Evolutionary conservation across 306 rosid genomes (phyloP).

Genomic region (Vigna angularis): DNA sequence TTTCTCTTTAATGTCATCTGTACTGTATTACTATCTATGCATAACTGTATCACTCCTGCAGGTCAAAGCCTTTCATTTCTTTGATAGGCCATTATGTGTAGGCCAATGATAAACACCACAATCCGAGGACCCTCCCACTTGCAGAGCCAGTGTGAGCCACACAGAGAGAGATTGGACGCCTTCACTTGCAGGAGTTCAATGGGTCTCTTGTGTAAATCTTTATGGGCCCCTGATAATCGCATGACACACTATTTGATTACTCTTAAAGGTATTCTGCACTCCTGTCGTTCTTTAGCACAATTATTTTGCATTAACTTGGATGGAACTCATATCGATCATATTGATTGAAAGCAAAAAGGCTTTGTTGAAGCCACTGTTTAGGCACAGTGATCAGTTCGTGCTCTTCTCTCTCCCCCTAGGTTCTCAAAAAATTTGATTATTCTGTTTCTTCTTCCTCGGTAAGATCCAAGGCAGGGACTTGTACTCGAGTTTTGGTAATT

Average conservation of each 20-base stretch:
- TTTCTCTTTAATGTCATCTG: slow-evolving; percentile 37
- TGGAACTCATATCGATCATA: slow-evolving; percentile 17
- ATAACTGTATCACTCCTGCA: slow-evolving; percentile 52
- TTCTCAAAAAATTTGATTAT: slow-evolving; percentile 44
- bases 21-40: slow-evolving; percentile 47
- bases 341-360: slow-evolving; percentile 42
- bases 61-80: slow-evolving; percentile 61
- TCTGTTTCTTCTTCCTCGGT: slow-evolving; percentile 16
- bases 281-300: slow-evolving; percentile 44
- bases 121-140: slow-evolving; percentile 74
- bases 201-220: slow-evolving; percentile 56
- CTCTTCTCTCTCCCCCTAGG: slow-evolving; percentile 32
- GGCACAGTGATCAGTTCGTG: slow-evolving; percentile 39
- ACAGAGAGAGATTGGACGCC: slow-evolving; percentile 57
- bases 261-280: slow-evolving; percentile 52
- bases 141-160: slow-evolving; percentile 62
- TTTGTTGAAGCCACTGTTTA: slow-evolving; percentile 49
- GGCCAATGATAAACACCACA: slow-evolving; percentile 62
- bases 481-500: slow-evolving; percentile 37
- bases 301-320: slow-evolving; percentile 43
- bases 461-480: slow-evolving; percentile 40
- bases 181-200: slow-evolving; percentile 52
- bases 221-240: slow-evolving; percentile 68
- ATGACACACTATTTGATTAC: slow-evolving; percentile 51
- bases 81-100: slow-evolving; percentile 53